phyloP scores from a whole-genome alignment of 495 filamentous ascomycete genomes.

The Massariosphaeria phaeospora region DNA sequence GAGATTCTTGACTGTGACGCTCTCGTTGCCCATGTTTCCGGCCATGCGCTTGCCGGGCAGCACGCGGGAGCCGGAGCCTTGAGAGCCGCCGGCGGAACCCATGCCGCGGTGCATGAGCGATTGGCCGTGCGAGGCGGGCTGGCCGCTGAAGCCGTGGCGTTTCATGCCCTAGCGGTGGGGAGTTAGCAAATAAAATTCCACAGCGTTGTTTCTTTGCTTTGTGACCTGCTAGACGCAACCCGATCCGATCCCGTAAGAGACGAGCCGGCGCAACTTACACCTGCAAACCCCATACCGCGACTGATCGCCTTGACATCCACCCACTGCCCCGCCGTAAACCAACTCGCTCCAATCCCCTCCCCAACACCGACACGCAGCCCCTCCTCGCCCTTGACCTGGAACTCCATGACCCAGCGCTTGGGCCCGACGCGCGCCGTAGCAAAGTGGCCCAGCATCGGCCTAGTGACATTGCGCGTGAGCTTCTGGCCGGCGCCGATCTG shows the following conservation, averaged over 20 bases:
- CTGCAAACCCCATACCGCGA: conserved; percentile 85
- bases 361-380: conserved; percentile 66
- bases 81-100: conserved; percentile 78
- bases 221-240: too few species aligned
- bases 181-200: too few species aligned
- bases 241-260: too few species aligned
- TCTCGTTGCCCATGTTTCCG: conserved; percentile 84
- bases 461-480: conserved; percentile 65
- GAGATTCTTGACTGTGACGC: conserved; percentile 82
- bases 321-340: conserved; percentile 86
- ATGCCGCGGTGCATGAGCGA: conserved; percentile 86
- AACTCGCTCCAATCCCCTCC: conserved; percentile 66
- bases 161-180: conserved; percentile 93
- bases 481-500: conserved; percentile 82
- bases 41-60: conserved; percentile 96
- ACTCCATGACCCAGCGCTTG: conserved; percentile 78
- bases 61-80: conserved; percentile 88
- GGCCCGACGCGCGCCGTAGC: conserved; percentile 70
- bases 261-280: conserved; percentile 49
- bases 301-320: conserved; percentile 76
- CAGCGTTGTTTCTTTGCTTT: too few species aligned
- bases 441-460: conserved; percentile 80
- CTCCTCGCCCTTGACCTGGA: conserved; percentile 67
- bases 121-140: conserved; percentile 89
- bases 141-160: conserved; percentile 77